Conservation (phyloP, 2,329 filamentous ascomycete genomes). For the Botrytis tulipae region DNA sequence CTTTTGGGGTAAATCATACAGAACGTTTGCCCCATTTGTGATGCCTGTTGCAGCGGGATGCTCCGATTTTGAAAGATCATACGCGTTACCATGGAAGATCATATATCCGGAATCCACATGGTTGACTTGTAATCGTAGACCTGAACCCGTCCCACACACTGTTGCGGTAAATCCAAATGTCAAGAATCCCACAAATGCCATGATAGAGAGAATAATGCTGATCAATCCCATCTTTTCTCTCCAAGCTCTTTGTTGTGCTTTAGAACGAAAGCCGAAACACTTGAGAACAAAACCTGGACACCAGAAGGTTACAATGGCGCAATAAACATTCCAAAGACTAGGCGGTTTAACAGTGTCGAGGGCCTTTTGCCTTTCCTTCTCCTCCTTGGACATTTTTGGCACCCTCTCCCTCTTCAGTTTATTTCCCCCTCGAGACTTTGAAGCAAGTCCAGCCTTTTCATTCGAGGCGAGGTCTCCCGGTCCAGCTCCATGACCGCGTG, state of each 20-base stretch:
- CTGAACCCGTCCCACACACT: conserved; percentile 75
- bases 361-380: conserved; percentile 58
- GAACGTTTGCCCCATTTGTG: conserved; percentile 68
- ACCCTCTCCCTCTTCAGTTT: conserved; percentile 47
- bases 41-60: conserved; percentile 83
- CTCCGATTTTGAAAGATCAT: conserved; percentile 72
- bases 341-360: conserved; percentile 69
- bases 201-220: conserved; percentile 87
- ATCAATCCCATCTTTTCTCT: conserved; percentile 96
- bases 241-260: conserved; percentile 89
- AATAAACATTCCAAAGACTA: conserved; percentile 94
- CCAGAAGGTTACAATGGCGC: conserved; percentile 92
- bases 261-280: conserved; percentile 82
- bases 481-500: conserved; percentile 28
- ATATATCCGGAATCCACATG: conserved; percentile 79
- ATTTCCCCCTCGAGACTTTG: conserved; percentile 28
- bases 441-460: conserved; percentile 35
- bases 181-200: conserved; percentile 85
- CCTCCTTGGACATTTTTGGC: conserved; percentile 63
- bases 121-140: conserved; percentile 73
- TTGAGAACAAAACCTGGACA: conserved; percentile 78
- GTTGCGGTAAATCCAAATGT: conserved; percentile 94
- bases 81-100: conserved; percentile 94
- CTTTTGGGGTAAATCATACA: conserved; percentile 81
- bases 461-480: conserved; percentile 27